Evolutionary conservation across 441 rosid genomes (phyloP).

Genomic region (Gossypium aridum): DNA sequence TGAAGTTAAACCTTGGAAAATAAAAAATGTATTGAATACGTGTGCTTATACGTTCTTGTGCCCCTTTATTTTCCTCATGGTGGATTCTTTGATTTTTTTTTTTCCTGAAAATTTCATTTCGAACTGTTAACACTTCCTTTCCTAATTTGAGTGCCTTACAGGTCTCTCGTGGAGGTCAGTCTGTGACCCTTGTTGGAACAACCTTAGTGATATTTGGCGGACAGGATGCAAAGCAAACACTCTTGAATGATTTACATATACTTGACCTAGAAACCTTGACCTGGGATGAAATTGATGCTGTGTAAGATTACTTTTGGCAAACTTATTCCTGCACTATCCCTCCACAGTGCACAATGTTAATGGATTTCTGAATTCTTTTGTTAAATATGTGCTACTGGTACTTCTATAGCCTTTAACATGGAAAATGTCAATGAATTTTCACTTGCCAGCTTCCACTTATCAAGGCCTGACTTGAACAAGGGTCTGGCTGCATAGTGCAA

Average conservation of each 20-base stretch:
- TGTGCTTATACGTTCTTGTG: not conserved
- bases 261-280: slow-evolving; percentile 97
- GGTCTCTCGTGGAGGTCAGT: slow-evolving; percentile 97
- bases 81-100: not conserved
- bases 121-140: not conserved
- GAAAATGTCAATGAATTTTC: not conserved
- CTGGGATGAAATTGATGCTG: slow-evolving; percentile 95
- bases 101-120: not conserved
- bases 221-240: slow-evolving; percentile 84
- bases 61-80: slow-evolving; percentile 3
- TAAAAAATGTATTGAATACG: not conserved
- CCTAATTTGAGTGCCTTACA: slow-evolving; percentile 31
- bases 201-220: slow-evolving; percentile 96
- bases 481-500: not conserved
- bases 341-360: not conserved
- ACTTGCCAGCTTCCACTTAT: not conserved
- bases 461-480: not conserved
- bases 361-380: not conserved
- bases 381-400: not conserved
- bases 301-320: slow-evolving; percentile 47
- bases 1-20: not conserved
- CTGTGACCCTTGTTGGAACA: slow-evolving; percentile 81
- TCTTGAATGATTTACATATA: slow-evolving; percentile 86
- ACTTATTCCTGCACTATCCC: not conserved
- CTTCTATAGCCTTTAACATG: not conserved